Evolutionary conservation across 768 basidiomycete species (phyloP), one percentile per base, ranked within the genome.

Genomic region (Pisolithus marmoratus): DNA sequence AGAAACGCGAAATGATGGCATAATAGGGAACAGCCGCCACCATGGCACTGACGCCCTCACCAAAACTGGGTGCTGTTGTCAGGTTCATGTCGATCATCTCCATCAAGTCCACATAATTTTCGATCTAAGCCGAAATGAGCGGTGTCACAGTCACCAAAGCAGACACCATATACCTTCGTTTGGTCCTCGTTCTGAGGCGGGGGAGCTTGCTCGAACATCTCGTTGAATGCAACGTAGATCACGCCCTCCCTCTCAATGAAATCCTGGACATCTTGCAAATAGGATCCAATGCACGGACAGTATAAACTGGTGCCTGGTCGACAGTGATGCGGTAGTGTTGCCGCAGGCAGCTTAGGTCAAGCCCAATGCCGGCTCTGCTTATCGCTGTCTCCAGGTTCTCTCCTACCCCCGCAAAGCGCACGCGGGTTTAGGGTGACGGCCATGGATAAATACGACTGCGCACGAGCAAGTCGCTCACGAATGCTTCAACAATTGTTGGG

Each of bases 271-370:
- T 60, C 41, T 45, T 57, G 52, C 9, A 61, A 19, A 54, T 49
- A 2, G 38, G 59, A 12, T 54, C 52, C 19, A 56, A 54, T 12
- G 34, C 12, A 15, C 34, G 14, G 14, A 34, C 34, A 5, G 34
- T 15, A 15, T 15, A 53, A n/a, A 46, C 31, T 46, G 47, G 31
- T 15, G 38, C 44, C 8, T 52, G 46, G 38, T 19, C 14, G 72
- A 15, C 55, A 66, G 52, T 34, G 58, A 55, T 48, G 67, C 63
- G 54, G 64, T 71, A 51, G 34, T 34, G 26, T 5, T 14, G 22
- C 9, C 27, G 23, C 11, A 24, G 11, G 43, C 43, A 12, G 15
- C 8, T 2, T 15, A 45, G 2, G 24, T 17, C 26, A 26, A 45
- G 11, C 24, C 14, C 14, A 17, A 45, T 5, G 19, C 20, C 20